Evolutionary conservation across 129 eudicot species (phyloP).

Genomic region (Tanacetum coccineum): DNA sequence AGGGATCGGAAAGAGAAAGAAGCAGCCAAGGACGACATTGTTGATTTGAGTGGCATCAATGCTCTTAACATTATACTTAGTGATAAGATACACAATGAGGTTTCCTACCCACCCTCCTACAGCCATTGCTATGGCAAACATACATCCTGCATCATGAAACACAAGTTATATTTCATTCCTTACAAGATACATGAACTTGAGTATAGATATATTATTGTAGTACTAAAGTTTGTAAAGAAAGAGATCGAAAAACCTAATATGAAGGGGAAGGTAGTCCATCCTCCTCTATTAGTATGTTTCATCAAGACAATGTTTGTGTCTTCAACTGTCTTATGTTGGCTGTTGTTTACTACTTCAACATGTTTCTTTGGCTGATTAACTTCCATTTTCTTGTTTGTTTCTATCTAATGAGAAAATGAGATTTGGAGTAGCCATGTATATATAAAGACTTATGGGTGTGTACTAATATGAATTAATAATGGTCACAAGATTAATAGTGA

Average conservation of each 20-base stretch:
- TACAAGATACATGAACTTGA: not conserved
- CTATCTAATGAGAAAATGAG: not conserved
- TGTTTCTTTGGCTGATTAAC: not conserved
- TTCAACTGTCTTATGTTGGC: too few species aligned
- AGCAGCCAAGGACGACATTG: slow-evolving; percentile 44
- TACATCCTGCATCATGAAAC: slow-evolving; percentile 21
- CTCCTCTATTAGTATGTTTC: slow-evolving; percentile 28
- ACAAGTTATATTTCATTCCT: too few species aligned
- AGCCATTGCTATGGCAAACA: slow-evolving; percentile 26
- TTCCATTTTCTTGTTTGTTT: slow-evolving; percentile 6
- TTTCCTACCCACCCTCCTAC: slow-evolving; percentile 48
- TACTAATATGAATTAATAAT: too few species aligned
- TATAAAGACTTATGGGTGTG: not conserved
- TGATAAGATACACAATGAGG: slow-evolving; percentile 45
- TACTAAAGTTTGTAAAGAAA: not conserved
- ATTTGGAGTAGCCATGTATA: not conserved
- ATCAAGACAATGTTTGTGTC: slow-evolving; percentile 7
- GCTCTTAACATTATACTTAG: slow-evolving; percentile 46
- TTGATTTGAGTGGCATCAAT: slow-evolving; percentile 51
- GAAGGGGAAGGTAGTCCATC: slow-evolving; percentile 36
- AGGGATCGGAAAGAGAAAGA: slow-evolving; percentile 40
- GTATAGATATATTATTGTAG: not conserved
- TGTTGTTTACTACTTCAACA: too few species aligned
- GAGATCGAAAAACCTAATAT: slow-evolving; percentile 24
- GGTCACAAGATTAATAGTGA: not conserved